A percentile compares a stretch with the other conserved stretches of the same genome.
Evolutionary conservation across 129 eudicot genomes (phyloP).

Genomic region (Oenanthe sinensis): DNA sequence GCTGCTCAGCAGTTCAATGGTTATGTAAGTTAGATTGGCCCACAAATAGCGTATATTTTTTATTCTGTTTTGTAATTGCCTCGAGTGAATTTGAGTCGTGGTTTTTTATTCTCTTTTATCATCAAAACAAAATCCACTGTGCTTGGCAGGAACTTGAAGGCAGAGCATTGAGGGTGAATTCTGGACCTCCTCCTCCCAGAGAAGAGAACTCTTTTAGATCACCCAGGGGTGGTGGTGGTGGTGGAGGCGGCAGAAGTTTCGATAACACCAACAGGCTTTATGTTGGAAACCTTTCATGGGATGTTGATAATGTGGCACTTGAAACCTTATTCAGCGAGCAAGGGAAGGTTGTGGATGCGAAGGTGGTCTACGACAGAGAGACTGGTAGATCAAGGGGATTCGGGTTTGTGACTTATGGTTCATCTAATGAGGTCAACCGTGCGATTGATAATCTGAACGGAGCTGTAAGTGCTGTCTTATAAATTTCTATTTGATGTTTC

Average conservation of each 20-base stretch:
- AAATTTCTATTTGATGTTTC: background rate
- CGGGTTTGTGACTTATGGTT: slow-evolving; percentile 78
- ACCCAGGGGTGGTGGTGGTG: slow-evolving; percentile 29
- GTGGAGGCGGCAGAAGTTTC: slow-evolving; percentile 36
- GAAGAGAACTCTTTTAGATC: slow-evolving; percentile 41
- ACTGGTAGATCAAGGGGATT: slow-evolving; percentile 94
- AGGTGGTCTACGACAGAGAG: slow-evolving; percentile 90
- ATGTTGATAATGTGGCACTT: slow-evolving; percentile 75
- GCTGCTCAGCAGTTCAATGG: slow-evolving; percentile 72
- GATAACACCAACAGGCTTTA: slow-evolving; percentile 60
- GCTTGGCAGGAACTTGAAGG: slow-evolving; percentile 76
- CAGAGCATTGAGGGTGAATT: slow-evolving; percentile 68
- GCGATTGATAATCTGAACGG: slow-evolving; percentile 76
- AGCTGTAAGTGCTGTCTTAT: slow-evolving; percentile 35
- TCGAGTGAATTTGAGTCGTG: background rate
- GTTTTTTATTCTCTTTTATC: background rate
- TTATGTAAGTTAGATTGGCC: slow-evolving; percentile 41
- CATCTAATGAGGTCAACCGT: slow-evolving; percentile 71
- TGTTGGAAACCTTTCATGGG: slow-evolving; percentile 92
- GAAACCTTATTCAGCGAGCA: slow-evolving; percentile 68
- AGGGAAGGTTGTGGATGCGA: slow-evolving; percentile 78
- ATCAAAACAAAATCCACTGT: background rate
- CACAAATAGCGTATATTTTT: background rate
- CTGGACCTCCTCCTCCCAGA: slow-evolving; percentile 80
- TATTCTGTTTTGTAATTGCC: background rate